phyloP scores from a whole-genome alignment of 345 rosid species.

The Eucalyptus polyanthemos region DNA sequence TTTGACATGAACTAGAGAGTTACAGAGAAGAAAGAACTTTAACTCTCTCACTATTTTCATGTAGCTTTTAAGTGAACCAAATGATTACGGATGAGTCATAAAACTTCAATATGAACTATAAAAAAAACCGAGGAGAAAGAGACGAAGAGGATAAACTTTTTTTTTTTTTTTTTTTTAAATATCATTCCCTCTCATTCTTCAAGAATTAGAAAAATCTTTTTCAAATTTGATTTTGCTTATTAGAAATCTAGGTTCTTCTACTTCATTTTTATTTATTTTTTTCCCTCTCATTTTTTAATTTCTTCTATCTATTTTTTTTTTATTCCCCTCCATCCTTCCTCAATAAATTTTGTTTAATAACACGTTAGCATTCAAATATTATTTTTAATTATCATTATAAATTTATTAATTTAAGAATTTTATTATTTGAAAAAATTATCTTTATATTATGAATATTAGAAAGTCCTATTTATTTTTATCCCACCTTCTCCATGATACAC shows the following conservation, averaged over 20 bases:
- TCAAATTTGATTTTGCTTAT: neutral
- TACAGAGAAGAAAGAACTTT: no score
- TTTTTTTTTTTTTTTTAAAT: no score
- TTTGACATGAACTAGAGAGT: rapidly evolving
- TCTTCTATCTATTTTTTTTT: no score
- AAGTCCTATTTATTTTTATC: no score
- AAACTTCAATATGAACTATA: no score
- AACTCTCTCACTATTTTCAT: neutral
- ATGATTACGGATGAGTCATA: neutral
- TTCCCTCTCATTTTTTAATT: neutral
- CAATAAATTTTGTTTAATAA: neutral
- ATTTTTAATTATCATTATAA: no score
- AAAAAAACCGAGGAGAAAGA: neutral
- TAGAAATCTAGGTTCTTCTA: neutral
- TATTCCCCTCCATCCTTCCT: neutral
- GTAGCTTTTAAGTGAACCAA: neutral
- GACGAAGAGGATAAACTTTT: neutral
- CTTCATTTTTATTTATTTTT: neutral
- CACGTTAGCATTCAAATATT: neutral
- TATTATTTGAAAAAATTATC: no score
- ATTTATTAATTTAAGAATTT: no score
- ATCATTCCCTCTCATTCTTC: neutral
- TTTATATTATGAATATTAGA: neutral
- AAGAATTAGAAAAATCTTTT: neutral
- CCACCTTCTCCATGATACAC: neutral